Percentiles rank a stretch among this genome's conserved stretches.
Evolutionary conservation across 306 rosid genomes (phyloP).

Genomic region (Myrica gale): DNA sequence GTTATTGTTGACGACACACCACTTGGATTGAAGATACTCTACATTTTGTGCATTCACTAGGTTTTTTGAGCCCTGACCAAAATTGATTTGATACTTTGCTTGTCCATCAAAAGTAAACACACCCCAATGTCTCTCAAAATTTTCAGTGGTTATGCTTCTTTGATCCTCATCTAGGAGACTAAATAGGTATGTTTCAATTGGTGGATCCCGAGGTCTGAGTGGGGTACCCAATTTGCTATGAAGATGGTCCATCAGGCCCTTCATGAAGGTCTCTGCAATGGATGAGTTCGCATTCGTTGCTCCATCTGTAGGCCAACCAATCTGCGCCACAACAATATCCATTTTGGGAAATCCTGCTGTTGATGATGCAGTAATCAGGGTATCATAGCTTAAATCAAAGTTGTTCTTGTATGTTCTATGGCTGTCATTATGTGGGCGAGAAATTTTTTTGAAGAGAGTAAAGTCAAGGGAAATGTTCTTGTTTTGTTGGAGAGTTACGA

Average conservation of each 20-base stretch:
- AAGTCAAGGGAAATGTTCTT: conserved; percentile 76
- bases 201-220: conserved; percentile 59
- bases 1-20: conserved; percentile 96
- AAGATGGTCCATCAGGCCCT: conserved; percentile 67
- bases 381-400: conserved; percentile 75
- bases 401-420: conserved; percentile 68
- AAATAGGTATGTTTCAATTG: conserved; percentile 57
- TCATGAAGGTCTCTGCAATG: conserved; percentile 71
- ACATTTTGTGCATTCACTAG: conserved; percentile 72
- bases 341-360: conserved; percentile 57
- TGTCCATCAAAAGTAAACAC: conserved; percentile 93
- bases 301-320: conserved; percentile 99
- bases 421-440: conserved; percentile 56
- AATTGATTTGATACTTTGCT: conserved; percentile 73
- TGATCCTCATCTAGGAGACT: conserved; percentile 88
- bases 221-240: conserved; percentile 66
- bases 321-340: conserved; percentile 70
- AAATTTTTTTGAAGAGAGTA: conserved; percentile 63
- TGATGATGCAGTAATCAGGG: conserved; percentile 55
- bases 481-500: conserved; percentile 48
- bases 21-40: conserved; percentile 70
- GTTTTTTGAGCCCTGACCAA: conserved; percentile 55
- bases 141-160: conserved; percentile 60
- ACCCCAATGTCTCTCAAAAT: conserved; percentile 93
- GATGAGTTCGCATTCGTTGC: conserved; percentile 59